Percentiles rank a stretch among this genome's conserved stretches.
These are phyloP conservation scores for Leccinum uliginosum DNA, from an alignment of 768 basidiomycete species.

Conservation along the genomic window DNA sequence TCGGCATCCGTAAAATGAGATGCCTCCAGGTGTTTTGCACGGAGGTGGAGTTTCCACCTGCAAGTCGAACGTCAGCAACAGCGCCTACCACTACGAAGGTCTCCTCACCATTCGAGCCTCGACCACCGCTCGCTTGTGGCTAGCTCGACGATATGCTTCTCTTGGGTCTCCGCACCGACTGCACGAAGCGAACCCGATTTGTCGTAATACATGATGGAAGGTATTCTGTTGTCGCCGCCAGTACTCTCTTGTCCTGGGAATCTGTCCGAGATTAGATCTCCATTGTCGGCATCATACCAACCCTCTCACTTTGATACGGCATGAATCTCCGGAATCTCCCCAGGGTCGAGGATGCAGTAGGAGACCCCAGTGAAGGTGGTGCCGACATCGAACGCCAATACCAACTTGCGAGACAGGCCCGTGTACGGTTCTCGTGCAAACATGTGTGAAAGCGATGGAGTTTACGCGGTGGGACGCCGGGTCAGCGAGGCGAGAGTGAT, in stretches of 20 bases:
- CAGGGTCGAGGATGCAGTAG: slow-evolving; percentile 38
- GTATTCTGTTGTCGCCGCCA: slow-evolving; percentile 39
- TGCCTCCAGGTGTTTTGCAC: slow-evolving; percentile 24
- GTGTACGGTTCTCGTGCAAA: slow-evolving; percentile 29
- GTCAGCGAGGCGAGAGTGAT: not conserved
- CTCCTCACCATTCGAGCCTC: slow-evolving; percentile 38
- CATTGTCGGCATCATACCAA: not conserved
- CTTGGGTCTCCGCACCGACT: slow-evolving; percentile 39
- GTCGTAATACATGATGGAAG: slow-evolving; percentile 42
- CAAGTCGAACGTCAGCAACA: not conserved
- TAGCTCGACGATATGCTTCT: slow-evolving; percentile 29
- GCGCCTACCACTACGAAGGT: no score
- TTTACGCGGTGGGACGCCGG: not conserved
- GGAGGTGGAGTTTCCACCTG: slow-evolving; percentile 36
- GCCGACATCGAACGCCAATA: slow-evolving; percentile 29
- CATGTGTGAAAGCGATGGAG: slow-evolving; percentile 14
- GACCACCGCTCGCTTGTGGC: slow-evolving; percentile 37
- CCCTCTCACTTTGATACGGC: slow-evolving; percentile 21
- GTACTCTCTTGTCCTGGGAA: slow-evolving; percentile 35
- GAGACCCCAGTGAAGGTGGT: slow-evolving; percentile 37
- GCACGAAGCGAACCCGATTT: slow-evolving; percentile 33
- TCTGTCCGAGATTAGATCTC: slow-evolving; percentile 2
- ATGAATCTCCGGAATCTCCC: slow-evolving; percentile 19
- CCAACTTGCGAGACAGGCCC: slow-evolving; percentile 31
- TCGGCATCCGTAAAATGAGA: slow-evolving; percentile 21